phyloP scores from a whole-genome alignment of 169 alveolate species.

The Babesia microti region DNA sequence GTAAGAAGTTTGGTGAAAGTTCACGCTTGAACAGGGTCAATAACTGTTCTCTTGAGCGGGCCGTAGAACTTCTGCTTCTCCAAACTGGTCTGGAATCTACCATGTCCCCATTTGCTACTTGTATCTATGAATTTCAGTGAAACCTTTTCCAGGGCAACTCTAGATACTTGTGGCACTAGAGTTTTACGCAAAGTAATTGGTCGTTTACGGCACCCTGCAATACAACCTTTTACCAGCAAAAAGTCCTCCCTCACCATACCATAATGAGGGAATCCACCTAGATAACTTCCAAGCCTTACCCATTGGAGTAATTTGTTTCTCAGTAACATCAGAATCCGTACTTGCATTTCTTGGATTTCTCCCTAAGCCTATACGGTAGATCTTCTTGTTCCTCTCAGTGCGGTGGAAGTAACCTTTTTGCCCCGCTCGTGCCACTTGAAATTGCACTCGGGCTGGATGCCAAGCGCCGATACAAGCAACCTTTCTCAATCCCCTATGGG shows the following conservation, averaged over 20 bases:
- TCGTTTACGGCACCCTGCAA: slow-evolving; percentile 96
- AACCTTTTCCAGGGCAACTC: slow-evolving; percentile 88
- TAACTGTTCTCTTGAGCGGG: slow-evolving; percentile 65
- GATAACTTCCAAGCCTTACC: slow-evolving; percentile 56
- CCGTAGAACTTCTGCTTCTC: slow-evolving; percentile 98
- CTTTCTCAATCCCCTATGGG: slow-evolving; percentile 99
- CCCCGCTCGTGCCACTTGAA: slow-evolving; percentile 99
- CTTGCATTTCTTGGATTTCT: slow-evolving; percentile 89
- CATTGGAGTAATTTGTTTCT: slow-evolving; percentile 97
- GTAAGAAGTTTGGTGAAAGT: too few species aligned
- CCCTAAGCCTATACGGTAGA: slow-evolving; percentile 93
- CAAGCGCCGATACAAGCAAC: slow-evolving; percentile 99
- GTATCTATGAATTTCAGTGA: slow-evolving; percentile 98
- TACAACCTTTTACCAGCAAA: slow-evolving; percentile 96
- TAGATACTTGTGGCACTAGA: slow-evolving; percentile 83
- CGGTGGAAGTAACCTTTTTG: slow-evolving; percentile 99
- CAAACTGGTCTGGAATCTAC: slow-evolving; percentile 98
- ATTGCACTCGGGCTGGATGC: slow-evolving; percentile 99
- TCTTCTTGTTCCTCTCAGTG: slow-evolving; percentile 98
- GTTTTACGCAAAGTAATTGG: slow-evolving; percentile 92
- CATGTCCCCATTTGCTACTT: slow-evolving; percentile 98
- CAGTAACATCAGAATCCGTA: slow-evolving; percentile 95
- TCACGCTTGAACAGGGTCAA: too few species aligned
- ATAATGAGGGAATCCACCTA: slow-evolving; percentile 94
- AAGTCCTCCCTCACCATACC: slow-evolving; percentile 97